Evolutionary conservation across 2,329 filamentous ascomycete species (phyloP).

Genomic region (Alternaria rosae): DNA sequence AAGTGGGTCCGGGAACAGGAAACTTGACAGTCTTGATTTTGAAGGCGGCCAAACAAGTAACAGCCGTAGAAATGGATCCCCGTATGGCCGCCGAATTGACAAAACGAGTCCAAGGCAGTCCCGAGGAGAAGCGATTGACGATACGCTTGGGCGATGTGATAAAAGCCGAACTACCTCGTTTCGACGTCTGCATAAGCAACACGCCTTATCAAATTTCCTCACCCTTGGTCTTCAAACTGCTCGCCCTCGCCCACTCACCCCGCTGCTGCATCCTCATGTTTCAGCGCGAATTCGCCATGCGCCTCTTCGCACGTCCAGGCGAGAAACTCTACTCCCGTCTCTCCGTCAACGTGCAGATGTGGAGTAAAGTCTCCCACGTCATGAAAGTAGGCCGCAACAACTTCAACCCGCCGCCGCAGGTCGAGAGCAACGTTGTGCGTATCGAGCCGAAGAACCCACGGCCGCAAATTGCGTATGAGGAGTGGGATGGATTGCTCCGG

Average conservation of each 20-base stretch:
- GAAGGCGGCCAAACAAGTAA: constrained; percentile 82
- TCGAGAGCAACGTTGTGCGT: constrained; percentile 89
- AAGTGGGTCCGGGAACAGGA: constrained; percentile 89
- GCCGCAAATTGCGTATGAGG: constrained; percentile 89
- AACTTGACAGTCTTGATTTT: constrained; percentile 90
- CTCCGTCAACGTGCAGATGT: constrained; percentile 93
- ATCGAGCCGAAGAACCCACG: constrained; percentile 86
- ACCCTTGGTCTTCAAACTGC: constrained; percentile 88
- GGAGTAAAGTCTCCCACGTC: constrained; percentile 73
- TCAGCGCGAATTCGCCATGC: constrained; percentile 91
- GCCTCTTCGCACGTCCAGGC: constrained; percentile 85
- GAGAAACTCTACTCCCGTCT: constrained; percentile 91
- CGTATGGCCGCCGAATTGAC: constrained; percentile 96
- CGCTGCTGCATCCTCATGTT: constrained; percentile 92
- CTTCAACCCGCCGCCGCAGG: constrained; percentile 92
- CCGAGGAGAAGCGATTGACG: constrained; percentile 78
- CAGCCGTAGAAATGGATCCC: constrained; percentile 91
- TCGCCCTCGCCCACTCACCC: constrained; percentile 81
- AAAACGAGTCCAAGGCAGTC: constrained; percentile 90
- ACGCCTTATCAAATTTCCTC: constrained; percentile 84
- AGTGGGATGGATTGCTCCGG: constrained; percentile 89
- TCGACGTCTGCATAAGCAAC: constrained; percentile 82
- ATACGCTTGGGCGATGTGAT: constrained; percentile 92
- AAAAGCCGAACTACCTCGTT: constrained; percentile 78
- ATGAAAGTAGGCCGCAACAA: constrained; percentile 97